Base-by-base conservation (phyloP, 2,329 filamentous ascomycete species). In the Grosmannia huntii region DNA sequence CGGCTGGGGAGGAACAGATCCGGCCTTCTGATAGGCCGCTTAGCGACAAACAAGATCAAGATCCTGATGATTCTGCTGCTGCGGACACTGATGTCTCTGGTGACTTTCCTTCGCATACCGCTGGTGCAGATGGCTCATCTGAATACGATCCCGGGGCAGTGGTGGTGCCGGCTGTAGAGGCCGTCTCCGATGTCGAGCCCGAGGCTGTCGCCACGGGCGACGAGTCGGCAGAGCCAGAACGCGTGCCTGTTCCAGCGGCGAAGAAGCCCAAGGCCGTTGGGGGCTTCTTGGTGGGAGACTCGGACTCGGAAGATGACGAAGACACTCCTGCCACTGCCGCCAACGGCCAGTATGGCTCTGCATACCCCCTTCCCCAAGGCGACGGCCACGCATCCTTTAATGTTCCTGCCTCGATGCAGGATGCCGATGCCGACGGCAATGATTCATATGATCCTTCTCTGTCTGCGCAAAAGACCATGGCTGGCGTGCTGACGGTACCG, bases 211-310 rank as follows among this genome's bases (percentile, higher is more conserved):
- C 16, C 1, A 48, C 16, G 2, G 51, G 41, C 41, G 41, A 9
- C 41, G 41, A 9, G 41, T 44, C 41, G 21, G 41, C 21, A 9
- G 44, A 41, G 14, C 69, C 67, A 49, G 68, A 67, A 58, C 68
- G 68, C 12, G 49, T 33, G 19, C 31, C 55, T 3, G 48, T 48
- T n/a, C 41, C 27, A 21, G 38, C 36, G 60, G 69, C 67, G 64
- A 78, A 73, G 67, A 86, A 85, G 69, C 82, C 78, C 38, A 82
- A 81, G 69, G 81, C 76, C 61, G 76, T 78, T 27, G 80, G 79
- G 49, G 81, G 81, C 51, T 84, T 84, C 70, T 70, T 83, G 66
- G 75, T 83, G 65, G 79, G 77, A 67, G 81, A 78, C 57, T 83
- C 80, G 33, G 81, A 83, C 63, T 79, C 81, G 38, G 80, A 82